Evolutionary conservation across 106 monocot genomes (phyloP).

Genomic region (Triglochin maritima): DNA sequence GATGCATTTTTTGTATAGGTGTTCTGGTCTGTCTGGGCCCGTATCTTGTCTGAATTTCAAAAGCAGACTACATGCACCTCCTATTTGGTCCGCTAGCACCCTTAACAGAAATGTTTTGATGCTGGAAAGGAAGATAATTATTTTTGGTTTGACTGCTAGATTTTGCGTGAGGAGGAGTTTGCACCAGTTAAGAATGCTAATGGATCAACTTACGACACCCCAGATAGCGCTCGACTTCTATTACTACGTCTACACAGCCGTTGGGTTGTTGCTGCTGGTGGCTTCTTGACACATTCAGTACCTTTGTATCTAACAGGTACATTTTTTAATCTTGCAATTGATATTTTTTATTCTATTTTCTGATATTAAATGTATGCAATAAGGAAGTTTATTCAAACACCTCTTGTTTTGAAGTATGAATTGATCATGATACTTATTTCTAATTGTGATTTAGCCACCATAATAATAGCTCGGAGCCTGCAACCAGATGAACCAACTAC

Average conservation of each 20-base stretch:
- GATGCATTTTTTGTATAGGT: no score
- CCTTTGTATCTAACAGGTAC: constrained; percentile 84
- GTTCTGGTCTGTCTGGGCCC: no score
- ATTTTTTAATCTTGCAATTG: neutral
- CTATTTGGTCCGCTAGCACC: neutral
- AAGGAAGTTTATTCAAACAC: no score
- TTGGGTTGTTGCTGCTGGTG: constrained; percentile 92
- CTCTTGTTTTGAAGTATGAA: no score
- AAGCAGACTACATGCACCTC: no score
- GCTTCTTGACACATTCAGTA: constrained; percentile 77
- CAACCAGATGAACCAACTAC: no score
- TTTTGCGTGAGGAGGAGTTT: constrained; percentile 86
- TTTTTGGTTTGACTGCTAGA: constrained; percentile 23
- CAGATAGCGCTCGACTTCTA: constrained; percentile 67
- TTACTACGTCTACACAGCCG: constrained; percentile 86
- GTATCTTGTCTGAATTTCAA: no score
- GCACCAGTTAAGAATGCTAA: constrained; percentile 98
- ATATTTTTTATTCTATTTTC: neutral
- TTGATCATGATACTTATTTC: no score
- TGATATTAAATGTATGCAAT: neutral
- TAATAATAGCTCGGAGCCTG: no score
- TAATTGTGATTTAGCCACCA: no score
- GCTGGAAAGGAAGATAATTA: neutral
- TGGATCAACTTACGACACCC: constrained; percentile 84
- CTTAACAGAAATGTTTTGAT: neutral